Conservation (phyloP, 2,329 filamentous ascomycete species). For the Ilyonectria sp. region DNA sequence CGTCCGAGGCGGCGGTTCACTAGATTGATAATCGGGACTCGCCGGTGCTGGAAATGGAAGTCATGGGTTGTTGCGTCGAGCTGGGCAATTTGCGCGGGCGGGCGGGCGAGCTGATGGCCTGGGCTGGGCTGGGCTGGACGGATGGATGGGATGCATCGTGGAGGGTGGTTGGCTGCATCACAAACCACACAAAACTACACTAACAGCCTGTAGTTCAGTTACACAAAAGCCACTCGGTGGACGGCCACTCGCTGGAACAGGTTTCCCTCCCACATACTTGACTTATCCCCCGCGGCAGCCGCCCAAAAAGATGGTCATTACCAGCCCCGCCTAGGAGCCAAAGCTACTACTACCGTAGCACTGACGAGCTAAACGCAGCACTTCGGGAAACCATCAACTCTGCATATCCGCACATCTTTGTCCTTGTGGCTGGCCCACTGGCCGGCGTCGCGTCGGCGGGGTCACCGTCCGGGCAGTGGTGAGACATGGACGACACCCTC, state of each 20-base stretch:
- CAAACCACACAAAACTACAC: not conserved
- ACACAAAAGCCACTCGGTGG: not conserved
- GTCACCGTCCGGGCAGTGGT: slow-evolving; percentile 34
- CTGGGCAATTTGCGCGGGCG: slow-evolving; percentile 31
- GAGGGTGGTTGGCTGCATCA: slow-evolving; percentile 35
- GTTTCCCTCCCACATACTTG: not conserved
- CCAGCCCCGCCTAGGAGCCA: not conserved
- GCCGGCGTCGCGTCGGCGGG: slow-evolving; percentile 35
- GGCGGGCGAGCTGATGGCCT: slow-evolving; percentile 36
- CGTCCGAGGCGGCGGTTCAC: slow-evolving; percentile 35
- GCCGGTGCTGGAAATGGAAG: slow-evolving; percentile 42
- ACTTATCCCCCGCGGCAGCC: slow-evolving; percentile 10
- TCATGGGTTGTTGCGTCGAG: slow-evolving; percentile 43
- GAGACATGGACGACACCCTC: slow-evolving; percentile 51
- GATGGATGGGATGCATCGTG: too few species aligned
- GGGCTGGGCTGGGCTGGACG: slow-evolving; percentile 1
- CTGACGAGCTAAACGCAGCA: not conserved
- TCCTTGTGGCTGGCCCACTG: slow-evolving; percentile 3
- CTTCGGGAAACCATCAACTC: slow-evolving; percentile 10
- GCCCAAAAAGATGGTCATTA: not conserved
- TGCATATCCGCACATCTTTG: slow-evolving; percentile 23
- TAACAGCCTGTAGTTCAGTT: too few species aligned
- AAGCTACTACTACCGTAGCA: not conserved
- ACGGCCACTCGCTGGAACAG: not conserved
- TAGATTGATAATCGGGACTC: slow-evolving; percentile 35